Evolutionary conservation across 371 early-diverging fungal genomes (phyloP), one percentile per base, ranked within the genome.

Genomic region (Syncephalis plumigaleata): DNA sequence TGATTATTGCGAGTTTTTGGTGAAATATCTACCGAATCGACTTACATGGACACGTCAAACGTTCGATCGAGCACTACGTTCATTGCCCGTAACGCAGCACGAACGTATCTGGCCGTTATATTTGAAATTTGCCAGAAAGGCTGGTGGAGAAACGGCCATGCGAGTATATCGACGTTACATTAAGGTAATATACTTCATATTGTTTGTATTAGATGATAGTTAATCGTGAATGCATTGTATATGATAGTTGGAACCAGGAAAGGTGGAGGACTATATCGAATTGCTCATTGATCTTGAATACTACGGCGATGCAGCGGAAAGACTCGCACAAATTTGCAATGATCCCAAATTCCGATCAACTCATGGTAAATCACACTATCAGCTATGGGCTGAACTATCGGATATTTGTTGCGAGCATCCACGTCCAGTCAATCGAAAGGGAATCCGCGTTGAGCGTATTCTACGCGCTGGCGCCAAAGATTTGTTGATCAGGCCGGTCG

Each of bases 71-170:
- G 91, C 94, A 9, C 55, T 98, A 47, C 68, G 84, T 39, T 75
- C 94, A 0, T 70, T 98, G 40, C 91, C 98, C 2, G 75, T 91
- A 22, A 91, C 95, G 0, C 96, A 96, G 58, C 96, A 98, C 50
- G 61, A 59, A 15, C 70, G 84, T 31, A 67, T 98, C 27, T 98
- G 98, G 98, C 71, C 71, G 2, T 47, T 77, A 42, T 95, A 94
- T 58, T 60, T 90, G 39, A 54, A 66, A 47, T 91, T 89, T 68
- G 88, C 87, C 4, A 63, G 72, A 40, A 56, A 65, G 20, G 72
- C 81, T 24, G 83, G 91, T 15, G 91, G 91, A 0, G 80, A 86
- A 53, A 83, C 87, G 0, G 82, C 84, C 2, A 67, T 87, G 22
- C 67, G 81, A 9, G 71, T 92, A 37, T 81, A 81, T 55, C 65